Base-by-base conservation (phyloP, 2,329 filamentous ascomycete species). In the Acrocalymma vagum region DNA sequence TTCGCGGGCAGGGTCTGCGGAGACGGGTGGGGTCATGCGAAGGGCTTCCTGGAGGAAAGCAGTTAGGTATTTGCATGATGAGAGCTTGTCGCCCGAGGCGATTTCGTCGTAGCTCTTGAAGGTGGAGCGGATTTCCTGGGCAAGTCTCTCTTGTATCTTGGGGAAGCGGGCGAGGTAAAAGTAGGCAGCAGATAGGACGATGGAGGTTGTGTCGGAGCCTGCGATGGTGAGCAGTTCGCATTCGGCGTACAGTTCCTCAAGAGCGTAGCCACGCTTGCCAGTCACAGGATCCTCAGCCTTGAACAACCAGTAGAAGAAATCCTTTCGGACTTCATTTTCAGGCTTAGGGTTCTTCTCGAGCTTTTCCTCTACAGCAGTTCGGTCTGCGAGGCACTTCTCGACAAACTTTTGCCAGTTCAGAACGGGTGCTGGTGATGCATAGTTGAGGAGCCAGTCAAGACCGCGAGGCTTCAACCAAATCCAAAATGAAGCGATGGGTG, bases 281-380 rank as follows among this genome's bases (percentile, higher is more conserved):
- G 70, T 70, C 46, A 72, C 56, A 3, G 69, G 66, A 54, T 78
- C 65, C 42, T 67, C 60, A 34, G 72, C 67, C 32, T 71, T 58
- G 41, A 72, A 60, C 4, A 73, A 60, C 62, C 75, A 63, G 44
- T 73, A 58, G 53, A 72, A 70, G 42, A 75, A 70, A 50, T 75
- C 74, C 29, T 70, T 71, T 7, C 58, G 53, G 6, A 51, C 28
- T 41, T 61, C 50, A 8, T 26, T 24, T 3, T 57, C 52, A 4
- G 51, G 37, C 32, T 58, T 55, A 3, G 42, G 43, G 6, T 40
- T 44, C 21, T 25, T 44, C 16, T 53, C 53, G 20, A 48, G 25
- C 10, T 55, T 47, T 24, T 55, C 21, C 17, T 58, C 38, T 3
- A 43, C 30, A 11, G 28, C 23, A 3, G 51, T 46, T 9, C 53